Conservation (phyloP, 129 eudicot species). For the Calendula officinalis region DNA sequence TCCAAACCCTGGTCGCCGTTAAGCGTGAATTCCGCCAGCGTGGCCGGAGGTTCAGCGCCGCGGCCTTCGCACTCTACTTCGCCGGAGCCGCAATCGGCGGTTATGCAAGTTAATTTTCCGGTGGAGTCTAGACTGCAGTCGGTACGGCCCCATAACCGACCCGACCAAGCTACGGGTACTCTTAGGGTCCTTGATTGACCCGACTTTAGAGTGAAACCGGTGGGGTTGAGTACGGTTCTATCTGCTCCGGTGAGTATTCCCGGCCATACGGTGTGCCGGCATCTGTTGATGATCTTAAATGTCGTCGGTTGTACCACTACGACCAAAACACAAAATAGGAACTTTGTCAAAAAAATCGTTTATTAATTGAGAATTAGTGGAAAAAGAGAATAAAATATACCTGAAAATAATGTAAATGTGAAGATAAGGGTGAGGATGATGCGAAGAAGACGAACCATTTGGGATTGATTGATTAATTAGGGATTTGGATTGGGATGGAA, state of each 20-base stretch:
- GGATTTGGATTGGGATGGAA: slow-evolving; percentile 2
- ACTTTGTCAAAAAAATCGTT: background rate
- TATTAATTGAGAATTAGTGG: background rate
- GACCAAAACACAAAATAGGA: background rate
- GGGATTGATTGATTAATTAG: background rate
- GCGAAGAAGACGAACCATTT: slow-evolving; percentile 39
- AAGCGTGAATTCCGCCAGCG: slow-evolving; percentile 50
- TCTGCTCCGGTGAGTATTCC: slow-evolving; percentile 72
- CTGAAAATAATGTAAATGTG: slow-evolving; percentile 34
- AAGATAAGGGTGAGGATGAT: slow-evolving; percentile 24
- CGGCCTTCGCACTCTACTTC: slow-evolving; percentile 44
- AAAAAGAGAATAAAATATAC: slow-evolving; percentile 12
- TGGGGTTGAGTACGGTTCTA: slow-evolving; percentile 39
- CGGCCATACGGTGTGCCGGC: slow-evolving; percentile 77
- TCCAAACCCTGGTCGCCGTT: slow-evolving; percentile 25
- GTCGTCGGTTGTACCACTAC: slow-evolving; percentile 52
- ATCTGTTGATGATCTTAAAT: slow-evolving; percentile 61
- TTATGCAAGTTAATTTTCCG: slow-evolving; percentile 20
- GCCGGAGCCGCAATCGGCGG: slow-evolving; percentile 50
- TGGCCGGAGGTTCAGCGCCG: slow-evolving; percentile 43
- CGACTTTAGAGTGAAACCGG: slow-evolving; percentile 29
- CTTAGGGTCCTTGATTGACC: slow-evolving; percentile 25
- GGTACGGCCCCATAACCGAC: slow-evolving; percentile 52
- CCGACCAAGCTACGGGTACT: slow-evolving; percentile 42
- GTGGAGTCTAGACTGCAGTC: slow-evolving; percentile 28